These are phyloP conservation scores for Vigna mungo DNA, from an alignment of 306 rosid genomes.

Conservation along the genomic window DNA sequence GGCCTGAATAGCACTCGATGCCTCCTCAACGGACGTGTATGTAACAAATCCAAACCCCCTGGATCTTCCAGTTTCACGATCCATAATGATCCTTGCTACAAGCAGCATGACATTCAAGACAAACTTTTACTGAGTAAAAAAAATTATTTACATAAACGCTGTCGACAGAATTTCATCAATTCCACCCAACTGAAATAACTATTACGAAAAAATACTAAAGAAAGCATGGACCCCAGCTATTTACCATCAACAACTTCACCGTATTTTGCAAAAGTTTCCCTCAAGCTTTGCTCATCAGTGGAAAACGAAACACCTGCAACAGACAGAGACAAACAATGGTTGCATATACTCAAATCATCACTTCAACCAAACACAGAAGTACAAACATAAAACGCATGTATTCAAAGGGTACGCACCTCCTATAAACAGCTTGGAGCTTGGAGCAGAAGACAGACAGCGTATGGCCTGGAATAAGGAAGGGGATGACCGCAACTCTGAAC, in stretches of 20 bases:
- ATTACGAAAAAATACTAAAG: background rate
- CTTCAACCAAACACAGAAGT: background rate
- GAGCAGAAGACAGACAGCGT: slow-evolving; percentile 68
- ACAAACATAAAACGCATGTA: background rate
- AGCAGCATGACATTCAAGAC: slow-evolving; percentile 29
- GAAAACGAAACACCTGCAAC: slow-evolving; percentile 71
- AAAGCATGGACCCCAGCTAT: background rate
- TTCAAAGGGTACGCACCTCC: slow-evolving; percentile 66
- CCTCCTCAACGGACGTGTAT: slow-evolving; percentile 71
- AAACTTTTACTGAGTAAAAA: background rate
- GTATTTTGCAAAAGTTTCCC: slow-evolving; percentile 74
- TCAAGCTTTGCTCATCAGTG: slow-evolving; percentile 73
- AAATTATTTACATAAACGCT: background rate
- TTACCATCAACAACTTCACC: slow-evolving; percentile 87
- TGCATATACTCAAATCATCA: background rate
- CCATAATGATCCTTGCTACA: slow-evolving; percentile 76
- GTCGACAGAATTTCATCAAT: background rate
- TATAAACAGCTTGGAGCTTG: slow-evolving; percentile 71
- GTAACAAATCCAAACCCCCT: slow-evolving; percentile 93
- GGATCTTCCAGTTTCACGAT: slow-evolving; percentile 86
- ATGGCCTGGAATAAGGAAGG: slow-evolving; percentile 66
- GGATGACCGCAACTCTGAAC: slow-evolving; percentile 54
- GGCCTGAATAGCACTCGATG: slow-evolving; percentile 88
- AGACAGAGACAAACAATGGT: slow-evolving; percentile 11
- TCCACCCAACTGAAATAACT: background rate